These are phyloP conservation scores for Skeletonema tropicum DNA, from an alignment of 108 stramenopile species.

Conservation along the genomic window DNA sequence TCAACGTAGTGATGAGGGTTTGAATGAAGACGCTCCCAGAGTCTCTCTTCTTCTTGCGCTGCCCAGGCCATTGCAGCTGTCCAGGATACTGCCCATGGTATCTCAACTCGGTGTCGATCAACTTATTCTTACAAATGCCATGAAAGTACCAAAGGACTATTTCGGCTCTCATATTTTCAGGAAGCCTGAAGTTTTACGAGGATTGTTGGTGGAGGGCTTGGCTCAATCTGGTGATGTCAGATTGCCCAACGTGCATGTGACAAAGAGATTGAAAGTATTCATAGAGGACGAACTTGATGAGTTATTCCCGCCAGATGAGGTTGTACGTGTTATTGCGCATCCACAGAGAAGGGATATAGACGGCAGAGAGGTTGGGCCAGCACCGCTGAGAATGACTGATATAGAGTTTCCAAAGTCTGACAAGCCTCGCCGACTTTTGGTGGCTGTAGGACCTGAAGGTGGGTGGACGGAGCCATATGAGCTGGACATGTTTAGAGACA, in stretches of 20 bases:
- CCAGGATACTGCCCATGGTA: slow-evolving; percentile 89
- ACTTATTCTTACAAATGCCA: slow-evolving; percentile 67
- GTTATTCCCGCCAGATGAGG: slow-evolving; percentile 64
- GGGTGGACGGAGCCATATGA: slow-evolving; percentile 92
- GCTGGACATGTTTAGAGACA: slow-evolving; percentile 65
- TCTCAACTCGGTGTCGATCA: slow-evolving; percentile 87
- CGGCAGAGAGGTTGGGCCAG: neutral
- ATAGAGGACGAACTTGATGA: slow-evolving; percentile 65
- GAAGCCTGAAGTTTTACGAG: slow-evolving; percentile 61
- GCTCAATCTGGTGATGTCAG: slow-evolving; percentile 79
- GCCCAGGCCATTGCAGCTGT: slow-evolving; percentile 87
- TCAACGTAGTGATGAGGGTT: slow-evolving; percentile 15
- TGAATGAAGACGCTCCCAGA: slow-evolving; percentile 13
- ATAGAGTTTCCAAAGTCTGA: slow-evolving; percentile 58
- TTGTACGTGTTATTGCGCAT: slow-evolving; percentile 81
- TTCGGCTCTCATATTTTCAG: slow-evolving; percentile 92
- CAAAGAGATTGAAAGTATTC: slow-evolving; percentile 52
- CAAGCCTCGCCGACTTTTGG: slow-evolving; percentile 52
- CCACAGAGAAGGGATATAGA: slow-evolving; percentile 56
- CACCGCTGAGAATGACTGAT: slow-evolving; percentile 56
- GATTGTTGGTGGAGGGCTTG: slow-evolving; percentile 77
- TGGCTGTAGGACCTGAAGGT: slow-evolving; percentile 91
- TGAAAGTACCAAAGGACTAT: slow-evolving; percentile 91
- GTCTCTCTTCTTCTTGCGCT: slow-evolving; percentile 88
- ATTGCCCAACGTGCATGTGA: slow-evolving; percentile 60